A percentile compares a stretch with the other conserved stretches of the same genome.
These are phyloP conservation scores for Clarireedia monteithiana DNA, from an alignment of 2,329 filamentous ascomycete species.

Conservation along the genomic window DNA sequence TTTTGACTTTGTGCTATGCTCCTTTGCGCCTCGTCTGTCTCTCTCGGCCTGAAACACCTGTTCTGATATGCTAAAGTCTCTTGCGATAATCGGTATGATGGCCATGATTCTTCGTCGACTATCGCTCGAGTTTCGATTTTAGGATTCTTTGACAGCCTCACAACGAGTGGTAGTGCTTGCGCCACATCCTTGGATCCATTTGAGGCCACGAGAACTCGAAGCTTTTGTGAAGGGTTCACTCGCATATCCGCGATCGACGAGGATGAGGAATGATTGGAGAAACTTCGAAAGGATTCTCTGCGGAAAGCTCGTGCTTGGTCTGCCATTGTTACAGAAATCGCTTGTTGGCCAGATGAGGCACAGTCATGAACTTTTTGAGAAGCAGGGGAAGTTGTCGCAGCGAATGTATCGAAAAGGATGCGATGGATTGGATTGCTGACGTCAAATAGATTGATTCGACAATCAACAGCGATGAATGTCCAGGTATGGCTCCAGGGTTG, in stretches of 20 bases:
- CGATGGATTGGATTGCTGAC: too few relatives aligned
- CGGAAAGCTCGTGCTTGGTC: too few relatives aligned
- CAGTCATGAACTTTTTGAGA: too few relatives aligned
- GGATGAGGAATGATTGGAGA: slow-evolving; percentile 12
- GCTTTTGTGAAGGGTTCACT: slow-evolving; percentile 44
- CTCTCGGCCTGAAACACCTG: slow-evolving; percentile 31
- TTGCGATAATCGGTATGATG: slow-evolving; percentile 47
- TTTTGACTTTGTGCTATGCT: slow-evolving; percentile 27
- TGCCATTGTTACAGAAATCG: too few relatives aligned
- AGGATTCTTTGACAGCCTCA: slow-evolving; percentile 57
- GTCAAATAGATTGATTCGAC: too few relatives aligned
- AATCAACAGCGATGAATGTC: too few relatives aligned
- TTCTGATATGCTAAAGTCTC: slow-evolving; percentile 55
- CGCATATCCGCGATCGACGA: slow-evolving; percentile 26
- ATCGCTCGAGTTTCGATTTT: slow-evolving; percentile 55
- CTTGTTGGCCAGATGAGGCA: too few relatives aligned
- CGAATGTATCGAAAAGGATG: too few relatives aligned
- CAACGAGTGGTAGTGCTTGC: slow-evolving; percentile 57
- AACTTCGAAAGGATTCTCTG: too few relatives aligned
- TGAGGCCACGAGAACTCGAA: slow-evolving; percentile 57
- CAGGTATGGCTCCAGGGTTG: too few relatives aligned
- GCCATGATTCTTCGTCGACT: slow-evolving; percentile 52
- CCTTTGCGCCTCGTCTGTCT: slow-evolving; percentile 22
- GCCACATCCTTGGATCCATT: slow-evolving; percentile 58
- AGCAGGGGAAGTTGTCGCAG: too few relatives aligned